phyloP scores from a whole-genome alignment of 352 stramenopile species.

The Pythium folliculosum region DNA sequence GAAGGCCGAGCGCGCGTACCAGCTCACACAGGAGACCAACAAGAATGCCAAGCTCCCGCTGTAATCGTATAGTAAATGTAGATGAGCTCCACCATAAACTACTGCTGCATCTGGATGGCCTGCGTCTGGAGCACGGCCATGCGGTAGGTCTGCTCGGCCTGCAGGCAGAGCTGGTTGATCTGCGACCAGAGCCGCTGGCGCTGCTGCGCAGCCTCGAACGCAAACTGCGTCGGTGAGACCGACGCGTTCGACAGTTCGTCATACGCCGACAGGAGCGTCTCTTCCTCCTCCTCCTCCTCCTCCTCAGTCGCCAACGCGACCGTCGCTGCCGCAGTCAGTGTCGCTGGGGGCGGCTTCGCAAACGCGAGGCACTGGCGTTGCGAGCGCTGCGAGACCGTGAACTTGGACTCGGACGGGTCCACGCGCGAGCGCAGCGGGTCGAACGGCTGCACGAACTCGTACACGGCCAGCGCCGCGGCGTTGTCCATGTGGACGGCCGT shows the following conservation, averaged over 20 bases:
- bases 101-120: background rate
- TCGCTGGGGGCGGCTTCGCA: too few species aligned
- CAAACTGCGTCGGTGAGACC: background rate
- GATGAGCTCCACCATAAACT: background rate
- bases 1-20: conserved; percentile 16
- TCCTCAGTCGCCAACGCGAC: too few species aligned
- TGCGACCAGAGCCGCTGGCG: background rate
- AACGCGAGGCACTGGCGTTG: too few species aligned
- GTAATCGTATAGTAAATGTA: background rate
- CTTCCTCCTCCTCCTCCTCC: too few species aligned
- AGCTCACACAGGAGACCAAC: conserved; percentile 1
- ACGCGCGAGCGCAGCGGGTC: background rate
- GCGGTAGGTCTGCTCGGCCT: conserved; percentile 4
- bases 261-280: too few species aligned
- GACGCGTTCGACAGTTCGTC: too few species aligned
- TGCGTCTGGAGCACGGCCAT: background rate
- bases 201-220: background rate
- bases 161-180: conserved; percentile 1
- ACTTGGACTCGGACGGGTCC: background rate
- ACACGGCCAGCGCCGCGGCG: background rate
- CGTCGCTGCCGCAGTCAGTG: too few species aligned
- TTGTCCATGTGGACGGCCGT: background rate
- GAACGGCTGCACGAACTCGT: conserved; percentile 11
- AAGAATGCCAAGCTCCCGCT: background rate
- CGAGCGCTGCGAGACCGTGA: too few species aligned